These are phyloP conservation scores for Danielia oregonensis DNA, from an alignment of 805 yeast genomes.

Conservation along the genomic window DNA sequence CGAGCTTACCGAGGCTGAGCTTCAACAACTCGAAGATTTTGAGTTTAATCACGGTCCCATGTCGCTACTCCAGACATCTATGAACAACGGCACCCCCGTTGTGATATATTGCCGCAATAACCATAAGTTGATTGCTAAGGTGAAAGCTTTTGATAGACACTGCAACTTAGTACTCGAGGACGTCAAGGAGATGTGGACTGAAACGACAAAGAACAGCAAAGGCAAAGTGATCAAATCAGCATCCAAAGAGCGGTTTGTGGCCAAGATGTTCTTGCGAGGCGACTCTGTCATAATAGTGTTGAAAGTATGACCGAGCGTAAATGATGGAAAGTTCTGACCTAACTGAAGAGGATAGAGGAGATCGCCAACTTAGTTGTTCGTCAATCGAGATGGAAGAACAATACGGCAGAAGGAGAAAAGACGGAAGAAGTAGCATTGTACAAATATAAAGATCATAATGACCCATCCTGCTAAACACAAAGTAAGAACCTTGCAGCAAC, in stretches of 20 bases:
- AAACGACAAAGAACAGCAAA: slow-evolving; percentile 52
- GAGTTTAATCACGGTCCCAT: slow-evolving; percentile 91
- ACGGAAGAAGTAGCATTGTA: too few relatives aligned
- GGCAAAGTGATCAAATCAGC: slow-evolving; percentile 70
- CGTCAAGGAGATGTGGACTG: slow-evolving; percentile 85
- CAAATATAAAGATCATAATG: too few relatives aligned
- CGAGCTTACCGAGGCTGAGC: slow-evolving; percentile 76
- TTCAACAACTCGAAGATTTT: slow-evolving; percentile 79
- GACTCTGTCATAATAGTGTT: slow-evolving; percentile 88
- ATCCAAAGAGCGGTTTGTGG: slow-evolving; percentile 67
- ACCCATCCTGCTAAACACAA: too few relatives aligned
- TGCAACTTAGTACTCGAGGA: slow-evolving; percentile 90
- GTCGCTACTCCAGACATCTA: slow-evolving; percentile 80
- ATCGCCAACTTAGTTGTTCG: too few relatives aligned
- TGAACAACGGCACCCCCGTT: slow-evolving; percentile 68
- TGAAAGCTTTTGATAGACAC: slow-evolving; percentile 94
- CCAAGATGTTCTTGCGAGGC: slow-evolving; percentile 90
- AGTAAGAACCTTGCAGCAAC: too few relatives aligned
- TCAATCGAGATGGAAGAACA: too few relatives aligned
- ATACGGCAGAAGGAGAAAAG: too few relatives aligned
- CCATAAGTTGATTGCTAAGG: slow-evolving; percentile 85
- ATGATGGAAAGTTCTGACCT: background rate
- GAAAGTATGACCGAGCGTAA: slow-evolving; percentile 30
- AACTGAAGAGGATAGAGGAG: background rate
- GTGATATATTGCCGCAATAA: slow-evolving; percentile 89